Conservation (phyloP, 805 yeast genomes). For the Cyberlindnera saturnus region DNA sequence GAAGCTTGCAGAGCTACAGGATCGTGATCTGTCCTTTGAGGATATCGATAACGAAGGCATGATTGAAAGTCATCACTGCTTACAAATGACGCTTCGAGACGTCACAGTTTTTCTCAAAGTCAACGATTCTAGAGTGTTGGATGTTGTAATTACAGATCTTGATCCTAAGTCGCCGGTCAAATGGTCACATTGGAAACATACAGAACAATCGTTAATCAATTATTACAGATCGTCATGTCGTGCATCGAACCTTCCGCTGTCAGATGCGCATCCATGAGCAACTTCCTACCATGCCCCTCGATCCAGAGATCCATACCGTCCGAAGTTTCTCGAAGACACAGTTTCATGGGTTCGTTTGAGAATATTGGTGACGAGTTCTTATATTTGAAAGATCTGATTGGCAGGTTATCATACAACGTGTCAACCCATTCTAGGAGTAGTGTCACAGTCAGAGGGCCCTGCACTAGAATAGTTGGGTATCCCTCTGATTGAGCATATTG, state of each 20-base stretch:
- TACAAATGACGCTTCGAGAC: constrained; percentile 34
- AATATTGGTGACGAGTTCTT: constrained; percentile 39
- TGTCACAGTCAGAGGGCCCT: constrained; percentile 76
- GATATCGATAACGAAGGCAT: constrained; percentile 4
- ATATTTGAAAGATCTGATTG: constrained; percentile 31
- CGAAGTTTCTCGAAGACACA: constrained; percentile 9
- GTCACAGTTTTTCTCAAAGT: constrained; percentile 29
- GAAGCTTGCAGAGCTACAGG: constrained; percentile 21
- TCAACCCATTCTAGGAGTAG: constrained; percentile 49
- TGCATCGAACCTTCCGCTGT: not conserved
- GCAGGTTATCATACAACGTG: constrained; percentile 10
- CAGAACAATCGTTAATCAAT: constrained; percentile 27
- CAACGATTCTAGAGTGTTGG: not conserved
- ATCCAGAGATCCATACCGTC: constrained; percentile 17
- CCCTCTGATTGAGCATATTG: constrained; percentile 53
- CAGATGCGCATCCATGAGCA: constrained; percentile 9
- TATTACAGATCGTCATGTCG: not conserved
- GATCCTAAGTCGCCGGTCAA: constrained; percentile 46
- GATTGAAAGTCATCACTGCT: constrained; percentile 17
- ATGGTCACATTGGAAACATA: constrained; percentile 41
- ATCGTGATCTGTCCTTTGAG: constrained; percentile 1
- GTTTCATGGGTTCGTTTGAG: constrained; percentile 26
- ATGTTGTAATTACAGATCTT: constrained; percentile 37
- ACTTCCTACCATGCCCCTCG: constrained; percentile 7
- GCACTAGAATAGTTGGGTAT: constrained; percentile 58